Evolutionary conservation across 202 grass and related monocot genomes (phyloP).

Genomic region (Schoenoplectus tabernaemontani): DNA sequence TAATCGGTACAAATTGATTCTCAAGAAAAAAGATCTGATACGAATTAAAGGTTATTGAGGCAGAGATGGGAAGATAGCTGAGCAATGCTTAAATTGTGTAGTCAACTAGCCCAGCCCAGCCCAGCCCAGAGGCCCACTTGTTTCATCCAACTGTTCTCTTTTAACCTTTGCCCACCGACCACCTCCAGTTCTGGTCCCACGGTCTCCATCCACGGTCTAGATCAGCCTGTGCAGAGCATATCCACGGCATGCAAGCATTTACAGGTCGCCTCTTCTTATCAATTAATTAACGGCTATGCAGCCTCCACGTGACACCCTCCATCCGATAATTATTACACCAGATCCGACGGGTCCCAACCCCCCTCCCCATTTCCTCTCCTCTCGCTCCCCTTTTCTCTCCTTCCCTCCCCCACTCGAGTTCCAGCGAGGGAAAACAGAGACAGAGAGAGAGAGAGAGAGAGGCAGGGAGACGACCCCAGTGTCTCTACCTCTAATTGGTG

Average conservation of each 20-base stretch:
- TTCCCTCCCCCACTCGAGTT: conserved; percentile 3
- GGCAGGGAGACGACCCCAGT: background rate
- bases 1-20: too few species aligned
- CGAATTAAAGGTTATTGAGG: too few species aligned
- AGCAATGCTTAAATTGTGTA: background rate
- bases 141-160: background rate
- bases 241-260: conserved; percentile 16
- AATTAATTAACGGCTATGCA: conserved; percentile 42
- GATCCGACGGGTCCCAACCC: conserved; percentile 57
- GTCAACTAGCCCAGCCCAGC: background rate
- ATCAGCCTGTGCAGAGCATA: conserved; percentile 23
- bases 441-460: background rate
- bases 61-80: background rate
- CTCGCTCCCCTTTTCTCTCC: too few species aligned
- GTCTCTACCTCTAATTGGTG: background rate
- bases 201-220: background rate
- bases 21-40: too few species aligned
- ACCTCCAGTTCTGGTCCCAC: background rate
- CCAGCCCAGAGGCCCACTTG: background rate
- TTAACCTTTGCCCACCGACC: background rate
- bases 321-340: conserved; percentile 64
- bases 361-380: background rate
- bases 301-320: conserved; percentile 35
- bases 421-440: background rate
- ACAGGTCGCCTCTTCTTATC: conserved; percentile 58